A percentile compares a stretch with the other conserved stretches of the same genome.
Evolutionary conservation across 2,329 filamentous ascomycete species (phyloP).

Genomic region (Pestalotiopsis sp.): DNA sequence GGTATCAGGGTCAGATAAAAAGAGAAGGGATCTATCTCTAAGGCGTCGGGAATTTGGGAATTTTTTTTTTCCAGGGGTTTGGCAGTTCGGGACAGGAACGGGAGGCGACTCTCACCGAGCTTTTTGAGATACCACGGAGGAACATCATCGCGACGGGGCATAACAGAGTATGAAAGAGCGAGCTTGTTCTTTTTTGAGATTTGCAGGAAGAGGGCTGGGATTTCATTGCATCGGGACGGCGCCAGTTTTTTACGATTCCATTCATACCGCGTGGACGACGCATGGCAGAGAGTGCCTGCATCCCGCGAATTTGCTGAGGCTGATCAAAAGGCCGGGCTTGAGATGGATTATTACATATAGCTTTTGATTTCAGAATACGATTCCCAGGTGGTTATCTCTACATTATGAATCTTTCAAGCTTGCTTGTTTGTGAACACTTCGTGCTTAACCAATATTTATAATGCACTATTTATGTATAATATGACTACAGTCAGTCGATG

Average conservation of each 20-base stretch:
- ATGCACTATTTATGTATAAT: no score
- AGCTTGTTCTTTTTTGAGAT: neutral
- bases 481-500: no score
- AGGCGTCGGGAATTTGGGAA: neutral
- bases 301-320: neutral
- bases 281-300: neutral
- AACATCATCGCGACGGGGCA: conserved; percentile 2
- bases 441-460: neutral
- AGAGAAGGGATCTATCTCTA: neutral
- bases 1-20: neutral
- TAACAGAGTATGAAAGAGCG: neutral
- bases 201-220: neutral
- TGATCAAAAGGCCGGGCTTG: neutral
- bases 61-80: neutral
- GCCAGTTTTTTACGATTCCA: neutral
- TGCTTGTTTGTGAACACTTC: neutral
- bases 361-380: neutral
- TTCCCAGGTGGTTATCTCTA: neutral
- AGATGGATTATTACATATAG: neutral
- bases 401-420: neutral
- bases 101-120: conserved; percentile 3
- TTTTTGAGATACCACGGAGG: conserved; percentile 6
- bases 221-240: conserved; percentile 4
- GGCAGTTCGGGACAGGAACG: neutral
- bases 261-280: neutral